phyloP scores from a whole-genome alignment of 768 basidiomycete species.

The Cubamyces lactineus region DNA sequence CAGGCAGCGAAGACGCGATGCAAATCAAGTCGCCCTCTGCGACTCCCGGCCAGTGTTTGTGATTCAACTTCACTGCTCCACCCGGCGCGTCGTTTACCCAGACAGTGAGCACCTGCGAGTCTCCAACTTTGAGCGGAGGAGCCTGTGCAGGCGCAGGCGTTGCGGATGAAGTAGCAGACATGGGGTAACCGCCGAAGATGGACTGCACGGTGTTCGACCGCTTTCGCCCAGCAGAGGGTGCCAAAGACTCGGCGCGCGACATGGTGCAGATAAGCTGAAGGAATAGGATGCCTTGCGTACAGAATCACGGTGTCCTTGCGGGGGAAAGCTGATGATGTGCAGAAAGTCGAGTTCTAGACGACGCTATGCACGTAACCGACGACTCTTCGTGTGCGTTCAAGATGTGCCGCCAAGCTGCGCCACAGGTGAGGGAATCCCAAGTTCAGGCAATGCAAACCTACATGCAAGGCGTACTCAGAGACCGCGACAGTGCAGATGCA shows the following conservation, averaged over 20 bases:
- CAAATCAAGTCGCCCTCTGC: conserved; percentile 74
- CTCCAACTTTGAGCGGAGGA: conserved; percentile 60
- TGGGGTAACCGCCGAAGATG: conserved; percentile 50
- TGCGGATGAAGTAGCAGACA: conserved; percentile 2
- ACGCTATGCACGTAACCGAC: no score
- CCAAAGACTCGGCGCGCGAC: conserved; percentile 68
- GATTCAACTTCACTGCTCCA: conserved; percentile 68
- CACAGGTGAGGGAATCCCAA: no score
- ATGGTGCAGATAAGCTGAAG: not conserved
- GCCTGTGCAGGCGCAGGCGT: conserved; percentile 15
- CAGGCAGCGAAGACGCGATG: conserved; percentile 47
- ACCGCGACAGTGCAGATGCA: no score
- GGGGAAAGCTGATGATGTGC: no score
- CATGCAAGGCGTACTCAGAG: no score
- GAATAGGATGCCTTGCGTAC: no score
- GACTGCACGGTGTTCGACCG: conserved; percentile 80
- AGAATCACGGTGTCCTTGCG: no score
- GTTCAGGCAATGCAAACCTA: no score
- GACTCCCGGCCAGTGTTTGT: conserved; percentile 77
- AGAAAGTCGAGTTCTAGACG: no score
- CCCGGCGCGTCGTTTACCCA: conserved; percentile 75
- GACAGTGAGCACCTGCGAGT: conserved; percentile 60
- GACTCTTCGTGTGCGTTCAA: no score
- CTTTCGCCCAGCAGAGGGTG: conserved; percentile 53
- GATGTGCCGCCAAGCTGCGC: no score